Conservation (phyloP, 169 alveolate species). For the Plasmodium inui region DNA sequence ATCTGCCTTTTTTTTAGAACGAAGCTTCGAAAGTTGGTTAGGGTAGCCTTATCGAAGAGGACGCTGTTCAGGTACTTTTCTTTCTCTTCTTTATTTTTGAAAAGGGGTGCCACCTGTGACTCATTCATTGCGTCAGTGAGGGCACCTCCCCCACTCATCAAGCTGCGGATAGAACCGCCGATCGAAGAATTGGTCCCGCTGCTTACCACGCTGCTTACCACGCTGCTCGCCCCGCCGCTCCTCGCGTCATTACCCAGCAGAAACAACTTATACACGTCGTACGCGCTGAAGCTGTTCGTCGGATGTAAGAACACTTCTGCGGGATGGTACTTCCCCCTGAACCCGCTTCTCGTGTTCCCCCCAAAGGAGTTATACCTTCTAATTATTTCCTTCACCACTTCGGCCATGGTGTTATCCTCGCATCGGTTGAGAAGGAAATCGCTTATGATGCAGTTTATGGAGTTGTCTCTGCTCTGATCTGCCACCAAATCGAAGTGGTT, state of each 20-base stretch:
- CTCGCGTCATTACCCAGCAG: not conserved
- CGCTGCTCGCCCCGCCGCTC: no score
- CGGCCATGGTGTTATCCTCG: not conserved
- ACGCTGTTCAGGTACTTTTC: not conserved
- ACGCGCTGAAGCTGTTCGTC: conserved; percentile 15
- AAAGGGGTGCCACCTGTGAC: not conserved
- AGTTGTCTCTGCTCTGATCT: not conserved
- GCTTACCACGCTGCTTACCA: not conserved
- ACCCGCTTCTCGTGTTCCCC: not conserved
- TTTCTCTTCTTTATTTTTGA: conserved; percentile 9
- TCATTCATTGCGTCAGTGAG: not conserved
- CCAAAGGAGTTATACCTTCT: not conserved
- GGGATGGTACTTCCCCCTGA: not conserved
- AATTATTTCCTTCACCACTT: not conserved
- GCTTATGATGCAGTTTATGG: not conserved
- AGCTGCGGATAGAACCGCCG: not conserved
- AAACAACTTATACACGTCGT: conserved; percentile 43
- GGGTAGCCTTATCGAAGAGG: not conserved
- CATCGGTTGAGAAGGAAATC: not conserved
- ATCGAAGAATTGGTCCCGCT: not conserved
- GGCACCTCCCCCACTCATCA: not conserved
- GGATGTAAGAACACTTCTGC: not conserved
- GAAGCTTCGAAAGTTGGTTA: conserved; percentile 18
- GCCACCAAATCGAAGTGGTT: not conserved
- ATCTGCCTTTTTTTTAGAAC: conserved; percentile 28